Base-by-base conservation (phyloP, 2,329 filamentous ascomycete species). In the Beauveria sp. region DNA sequence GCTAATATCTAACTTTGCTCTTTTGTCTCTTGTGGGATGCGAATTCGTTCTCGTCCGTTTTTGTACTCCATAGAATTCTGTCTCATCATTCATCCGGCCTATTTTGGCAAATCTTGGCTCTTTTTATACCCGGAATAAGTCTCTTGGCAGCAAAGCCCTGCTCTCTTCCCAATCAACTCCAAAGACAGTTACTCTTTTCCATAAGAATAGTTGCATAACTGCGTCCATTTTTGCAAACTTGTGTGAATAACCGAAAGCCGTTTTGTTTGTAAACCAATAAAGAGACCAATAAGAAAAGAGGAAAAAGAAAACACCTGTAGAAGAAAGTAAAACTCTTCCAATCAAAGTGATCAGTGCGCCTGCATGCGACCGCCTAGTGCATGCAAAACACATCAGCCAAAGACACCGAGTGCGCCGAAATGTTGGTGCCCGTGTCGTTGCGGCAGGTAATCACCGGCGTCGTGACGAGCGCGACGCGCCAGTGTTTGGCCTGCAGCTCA, bases 381-480 rank as follows among this genome's bases (percentile, higher is more conserved):
- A 81, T 81, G 67, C 79, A 75, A 63, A 81, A 69, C 2, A 82
- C 79, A 61, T 80, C 77, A 1, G 78, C 75, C 68, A 78, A 70
- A 45, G 75, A 69, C 24, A 82, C 71, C 7, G 76, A 76, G 60
- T 76, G 77, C 2, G 77, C 74, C 28, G 75, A 73, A 51, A 81
- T 77, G 59, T 74, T 76, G 50, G 70, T 67, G 16, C 78, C 79
- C 2, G 72, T 76, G 43, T 84, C 81, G 64, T 83, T 81, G 38
- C 81, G 76, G 66, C 81, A 77, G 2, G 80, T 83, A 51, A 85
- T 77, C 9, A 79, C 76, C 1, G 82, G 82, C 0, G 82, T 83
- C 5, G 81, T 78, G 30, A 81, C 79, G 1, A 84, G 73, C 58
- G 79, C 78, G n/a, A 85, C 70, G 5, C 81, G 78, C 71, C 75